Evolutionary conservation across 2,329 filamentous ascomycete genomes (phyloP).

Genomic region (Microdochium trichocladiopsis): DNA sequence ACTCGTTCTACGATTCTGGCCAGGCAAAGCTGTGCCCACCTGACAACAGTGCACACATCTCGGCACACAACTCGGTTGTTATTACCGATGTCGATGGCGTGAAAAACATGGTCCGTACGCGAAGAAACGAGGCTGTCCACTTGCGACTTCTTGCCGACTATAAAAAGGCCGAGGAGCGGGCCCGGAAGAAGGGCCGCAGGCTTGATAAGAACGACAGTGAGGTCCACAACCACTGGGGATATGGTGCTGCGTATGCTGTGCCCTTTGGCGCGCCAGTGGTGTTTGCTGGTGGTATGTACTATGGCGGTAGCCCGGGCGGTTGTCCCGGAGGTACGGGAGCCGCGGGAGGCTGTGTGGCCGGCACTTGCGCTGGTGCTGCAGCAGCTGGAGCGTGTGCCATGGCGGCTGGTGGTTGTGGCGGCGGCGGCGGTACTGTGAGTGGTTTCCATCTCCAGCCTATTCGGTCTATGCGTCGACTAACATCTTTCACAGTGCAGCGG

Average conservation of each 20-base stretch:
- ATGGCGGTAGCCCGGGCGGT: constrained; percentile 31
- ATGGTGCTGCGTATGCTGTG: constrained; percentile 39
- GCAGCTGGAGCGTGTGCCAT: constrained; percentile 33
- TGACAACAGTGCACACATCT: constrained; percentile 61
- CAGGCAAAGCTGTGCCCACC: constrained; percentile 41
- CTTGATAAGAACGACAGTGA: constrained; percentile 41
- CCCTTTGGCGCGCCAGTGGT: constrained; percentile 33
- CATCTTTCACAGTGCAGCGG: background rate
- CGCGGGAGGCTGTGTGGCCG: constrained; percentile 33
- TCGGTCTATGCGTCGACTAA: background rate
- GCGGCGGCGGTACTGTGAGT: constrained; percentile 23
- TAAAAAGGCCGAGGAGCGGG: constrained; percentile 40
- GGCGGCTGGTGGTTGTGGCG: constrained; percentile 16
- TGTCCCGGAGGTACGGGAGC: constrained; percentile 24
- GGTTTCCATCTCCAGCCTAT: background rate
- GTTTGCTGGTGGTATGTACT: constrained; percentile 37
- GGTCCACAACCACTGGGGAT: constrained; percentile 45
- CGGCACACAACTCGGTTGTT: constrained; percentile 61
- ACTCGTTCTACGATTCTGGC: constrained; percentile 41
- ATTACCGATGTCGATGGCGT: constrained; percentile 14
- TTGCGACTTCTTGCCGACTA: constrained; percentile 47
- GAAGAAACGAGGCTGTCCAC: constrained; percentile 25
- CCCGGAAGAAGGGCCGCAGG: constrained; percentile 38
- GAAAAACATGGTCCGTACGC: constrained; percentile 21
- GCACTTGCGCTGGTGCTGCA: constrained; percentile 37